Conservation (phyloP, 257 asterid species). For the Nyctanthes arbortristis region DNA sequence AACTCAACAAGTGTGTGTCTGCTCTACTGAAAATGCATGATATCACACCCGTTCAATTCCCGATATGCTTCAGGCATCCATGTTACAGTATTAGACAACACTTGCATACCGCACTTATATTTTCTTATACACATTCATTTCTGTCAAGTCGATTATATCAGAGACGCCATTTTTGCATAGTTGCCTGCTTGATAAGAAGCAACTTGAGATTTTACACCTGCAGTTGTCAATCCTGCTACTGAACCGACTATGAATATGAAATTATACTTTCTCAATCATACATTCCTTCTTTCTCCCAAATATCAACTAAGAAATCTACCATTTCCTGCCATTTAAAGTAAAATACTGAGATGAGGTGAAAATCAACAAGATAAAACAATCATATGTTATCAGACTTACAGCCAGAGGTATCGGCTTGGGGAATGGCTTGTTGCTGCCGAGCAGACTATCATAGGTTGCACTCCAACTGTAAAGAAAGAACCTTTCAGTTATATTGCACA, state of each 20-base stretch:
- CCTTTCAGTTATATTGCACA: constrained; percentile 23
- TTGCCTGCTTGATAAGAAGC: constrained; percentile 10
- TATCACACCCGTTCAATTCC: not conserved
- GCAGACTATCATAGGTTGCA: constrained; percentile 50
- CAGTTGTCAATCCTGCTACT: not conserved
- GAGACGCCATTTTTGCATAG: not conserved
- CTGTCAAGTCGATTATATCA: not conserved
- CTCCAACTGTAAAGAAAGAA: constrained; percentile 51
- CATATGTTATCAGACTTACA: constrained; percentile 29
- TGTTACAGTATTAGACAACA: not conserved
- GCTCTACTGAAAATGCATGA: not conserved
- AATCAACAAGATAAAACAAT: not conserved
- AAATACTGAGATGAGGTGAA: constrained; percentile 5
- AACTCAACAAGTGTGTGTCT: not conserved
- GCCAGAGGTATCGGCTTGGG: constrained; percentile 43
- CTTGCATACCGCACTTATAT: not conserved
- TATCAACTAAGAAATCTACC: constrained; percentile 79
- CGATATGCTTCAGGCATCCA: not conserved
- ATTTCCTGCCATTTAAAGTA: constrained; percentile 57
- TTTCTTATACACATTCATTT: not conserved
- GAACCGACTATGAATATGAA: not conserved
- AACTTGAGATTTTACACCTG: not conserved
- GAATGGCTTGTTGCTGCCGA: constrained; percentile 51
- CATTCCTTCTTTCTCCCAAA: constrained; percentile 87
- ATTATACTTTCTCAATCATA: constrained; percentile 44